Evolutionary conservation across 768 basidiomycete species (phyloP), one percentile per base, ranked within the genome.

Genomic region (Pulveroboletus sp.): DNA sequence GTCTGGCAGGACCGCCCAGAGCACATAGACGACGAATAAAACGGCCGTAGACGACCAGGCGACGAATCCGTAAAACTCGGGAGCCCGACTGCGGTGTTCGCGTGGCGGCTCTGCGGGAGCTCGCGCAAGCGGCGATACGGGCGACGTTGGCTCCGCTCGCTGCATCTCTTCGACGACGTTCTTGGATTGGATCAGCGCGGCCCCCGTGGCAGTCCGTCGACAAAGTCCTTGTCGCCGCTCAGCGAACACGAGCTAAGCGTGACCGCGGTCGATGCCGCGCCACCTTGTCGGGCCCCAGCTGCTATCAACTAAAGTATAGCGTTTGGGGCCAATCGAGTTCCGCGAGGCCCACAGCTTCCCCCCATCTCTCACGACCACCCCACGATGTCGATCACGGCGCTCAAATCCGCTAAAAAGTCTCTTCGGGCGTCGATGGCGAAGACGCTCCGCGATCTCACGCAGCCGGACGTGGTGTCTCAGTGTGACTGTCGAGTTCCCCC

Each of bases 11-110:
- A 92, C 64, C 1, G 85, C 88, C 91, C 91, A 93, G 6, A 91
- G 69, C 31, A 91, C 60, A 63, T 86, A 92, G 24, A 87, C 59
- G 46, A 78, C 65, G 61, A 86, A 93, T 2, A 81, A 67, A 26
- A 91, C 68, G 45, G 79, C 82, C 0, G 92, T 92, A 0, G 82
- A 82, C 8, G 83, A 82, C 85, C 83, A 89, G 14, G 87, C 88
- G 5, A 87, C 88, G 63, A 93, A 93, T n/a, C 92, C 91, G 57
- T 92, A 91, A 60, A 92, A 86, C 69, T 93, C 91, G 38, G 86
- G 78, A 11, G 87, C 86, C 8, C 86, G 81, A 64, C 82, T 85
- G 53, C 79, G 79, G 52, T 70, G 64, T 46, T 76, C 78, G 36
- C 62, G 67, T 6, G 73, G 70, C 2, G 68, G 69, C 39, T 68